Evolutionary conservation across 2,329 filamentous ascomycete species (phyloP), one percentile per base, ranked within the genome.

Genomic region (Periglandula ipomoeae): DNA sequence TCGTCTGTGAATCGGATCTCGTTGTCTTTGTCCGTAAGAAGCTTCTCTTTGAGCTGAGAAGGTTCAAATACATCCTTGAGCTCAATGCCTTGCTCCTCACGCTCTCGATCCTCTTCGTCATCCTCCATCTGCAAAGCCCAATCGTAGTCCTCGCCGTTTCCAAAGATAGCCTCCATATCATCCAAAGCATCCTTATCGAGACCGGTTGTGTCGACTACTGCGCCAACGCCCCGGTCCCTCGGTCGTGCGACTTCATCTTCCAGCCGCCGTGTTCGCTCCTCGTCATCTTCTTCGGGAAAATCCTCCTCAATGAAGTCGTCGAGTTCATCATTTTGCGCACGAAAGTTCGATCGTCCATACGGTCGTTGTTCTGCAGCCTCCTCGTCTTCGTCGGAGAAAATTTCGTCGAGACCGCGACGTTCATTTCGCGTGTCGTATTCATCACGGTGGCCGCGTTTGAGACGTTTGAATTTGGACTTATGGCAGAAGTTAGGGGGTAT

Each of bases 31-130:
- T 97, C 93, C 8, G 93, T 98, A 58, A 98, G 79, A 65, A 97
- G 85, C 69, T 89, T 91, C 69, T 98, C 93, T 49, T 85, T 84
- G 35, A 98, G 78, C 65, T 98, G 89, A 3, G 90, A 95, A 1
- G 93, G 93, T 67, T 98, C 93, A 60, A 98, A 98, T 45, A 98
- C 91, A 63, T 98, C 91, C 70, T 97, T 96, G 53, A 98, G 79
- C 66, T 96, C 89, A 38, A 97, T 81, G 40, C 84, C 84, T 59
- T 90, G 87, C 56, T 94, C 87, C 53, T 88, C 86, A 51, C 83
- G 79, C 55, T 86, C 76, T 50, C 85, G 82, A 43, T 87, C 83
- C 55, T 94, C 87, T 55, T 90, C 85, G 44, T 89, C 84, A 41
- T 93, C 87, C 65, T 97, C 90, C 60, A 91, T 75, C 46, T 91